Percentiles rank a stretch among this genome's conserved stretches.
Conservation (phyloP, 805 yeast species). For the Cyberlindnera amylophila region DNA sequence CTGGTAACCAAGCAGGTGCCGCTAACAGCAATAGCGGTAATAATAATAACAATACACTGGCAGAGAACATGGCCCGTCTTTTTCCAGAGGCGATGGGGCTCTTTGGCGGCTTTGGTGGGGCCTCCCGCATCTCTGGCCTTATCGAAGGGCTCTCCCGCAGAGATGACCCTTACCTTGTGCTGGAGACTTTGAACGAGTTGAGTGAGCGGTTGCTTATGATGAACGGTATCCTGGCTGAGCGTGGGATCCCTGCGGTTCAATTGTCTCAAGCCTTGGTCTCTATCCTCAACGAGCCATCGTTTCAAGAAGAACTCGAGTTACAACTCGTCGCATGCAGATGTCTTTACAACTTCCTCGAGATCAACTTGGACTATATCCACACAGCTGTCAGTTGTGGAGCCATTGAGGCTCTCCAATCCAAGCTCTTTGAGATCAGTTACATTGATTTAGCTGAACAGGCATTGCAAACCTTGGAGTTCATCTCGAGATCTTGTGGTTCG, state of each 20-base stretch:
- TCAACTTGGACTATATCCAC: conserved; percentile 58
- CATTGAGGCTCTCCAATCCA: conserved; percentile 59
- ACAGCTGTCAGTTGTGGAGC: conserved; percentile 63
- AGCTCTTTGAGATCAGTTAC: conserved; percentile 69
- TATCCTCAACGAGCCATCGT: conserved; percentile 53
- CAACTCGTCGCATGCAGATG: conserved; percentile 83
- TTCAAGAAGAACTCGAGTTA: conserved; percentile 68
- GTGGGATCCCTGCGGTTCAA: conserved; percentile 56
- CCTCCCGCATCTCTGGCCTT: conserved; percentile 25
- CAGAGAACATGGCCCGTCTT: conserved; percentile 31
- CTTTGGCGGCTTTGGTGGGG: conserved; percentile 26
- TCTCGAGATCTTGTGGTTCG: conserved; percentile 49
- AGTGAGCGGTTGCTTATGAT: conserved; percentile 65
- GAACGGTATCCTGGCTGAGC: conserved; percentile 58
- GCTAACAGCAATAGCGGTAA: conserved; percentile 14
- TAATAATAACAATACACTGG: conserved; percentile 8
- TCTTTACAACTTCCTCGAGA: conserved; percentile 74
- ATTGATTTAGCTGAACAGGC: conserved; percentile 94
- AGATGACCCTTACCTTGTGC: conserved; percentile 56
- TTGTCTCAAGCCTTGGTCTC: conserved; percentile 52
- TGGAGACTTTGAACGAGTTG: conserved; percentile 63
- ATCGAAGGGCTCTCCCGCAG: conserved; percentile 17
- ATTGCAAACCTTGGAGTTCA: conserved; percentile 65
- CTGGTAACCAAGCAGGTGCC: conserved; percentile 14
- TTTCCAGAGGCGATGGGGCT: conserved; percentile 38